Conservation (phyloP, 1,284 basidiomycete genomes). For the Leccinum subrobustum region DNA sequence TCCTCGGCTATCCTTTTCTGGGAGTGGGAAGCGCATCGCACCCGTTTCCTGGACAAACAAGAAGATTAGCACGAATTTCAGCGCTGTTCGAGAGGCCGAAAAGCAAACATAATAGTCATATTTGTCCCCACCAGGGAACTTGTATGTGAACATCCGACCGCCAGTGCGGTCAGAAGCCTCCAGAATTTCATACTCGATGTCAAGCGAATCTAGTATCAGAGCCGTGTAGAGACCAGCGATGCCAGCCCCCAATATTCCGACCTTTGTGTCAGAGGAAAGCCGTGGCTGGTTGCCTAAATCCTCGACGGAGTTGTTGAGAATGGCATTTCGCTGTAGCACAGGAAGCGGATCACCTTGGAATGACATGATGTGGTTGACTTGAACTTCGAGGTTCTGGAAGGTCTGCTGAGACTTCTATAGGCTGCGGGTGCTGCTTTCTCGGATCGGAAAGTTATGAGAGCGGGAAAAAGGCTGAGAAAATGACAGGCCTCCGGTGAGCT, state of each 20-base stretch:
- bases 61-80: background rate
- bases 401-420: background rate
- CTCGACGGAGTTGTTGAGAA: background rate
- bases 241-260: constrained; percentile 26
- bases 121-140: background rate
- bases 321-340: background rate
- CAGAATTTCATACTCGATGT: background rate
- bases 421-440: background rate
- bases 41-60: background rate
- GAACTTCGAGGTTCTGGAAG: background rate
- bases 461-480: background rate
- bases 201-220: background rate
- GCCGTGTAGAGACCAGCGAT: constrained; percentile 14
- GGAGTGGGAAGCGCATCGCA: background rate
- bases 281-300: background rate
- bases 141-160: background rate
- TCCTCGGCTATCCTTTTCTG: background rate
- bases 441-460: background rate
- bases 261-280: background rate
- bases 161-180: background rate
- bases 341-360: background rate
- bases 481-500: background rate
- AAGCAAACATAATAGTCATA: background rate
- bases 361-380: background rate
- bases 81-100: background rate